phyloP scores from a whole-genome alignment of 805 yeast species.

The Barnettozyma botsteinii region DNA sequence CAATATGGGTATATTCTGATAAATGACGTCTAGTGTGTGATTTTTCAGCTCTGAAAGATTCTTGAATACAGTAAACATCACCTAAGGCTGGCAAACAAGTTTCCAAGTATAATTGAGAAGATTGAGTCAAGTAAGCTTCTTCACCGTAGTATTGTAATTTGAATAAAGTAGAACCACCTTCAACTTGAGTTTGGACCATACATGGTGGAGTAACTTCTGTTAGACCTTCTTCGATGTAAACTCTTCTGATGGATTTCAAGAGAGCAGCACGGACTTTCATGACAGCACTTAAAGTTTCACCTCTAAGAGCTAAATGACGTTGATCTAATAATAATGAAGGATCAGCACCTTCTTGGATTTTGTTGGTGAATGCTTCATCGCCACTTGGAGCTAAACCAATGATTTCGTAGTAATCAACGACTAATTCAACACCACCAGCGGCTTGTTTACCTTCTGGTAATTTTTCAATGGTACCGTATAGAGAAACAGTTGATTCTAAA shows the following conservation, averaged over 20 bases:
- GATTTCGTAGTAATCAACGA: conserved; percentile 83
- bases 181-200: conserved; percentile 99
- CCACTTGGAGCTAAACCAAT: conserved; percentile 95
- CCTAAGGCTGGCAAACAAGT: conserved; percentile 95
- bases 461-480: conserved; percentile 75
- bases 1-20: conserved; percentile 95
- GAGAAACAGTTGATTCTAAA: conserved; percentile 74
- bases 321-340: conserved; percentile 89
- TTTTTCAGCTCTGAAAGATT: conserved; percentile 98
- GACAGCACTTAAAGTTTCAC: conserved; percentile 87
- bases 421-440: conserved; percentile 94
- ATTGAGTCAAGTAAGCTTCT: conserved; percentile 93
- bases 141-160: conserved; percentile 92
- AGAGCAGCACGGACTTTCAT: conserved; percentile 91
- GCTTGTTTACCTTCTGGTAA: conserved; percentile 96
- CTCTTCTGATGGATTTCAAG: conserved; percentile 67
- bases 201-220: conserved; percentile 98
- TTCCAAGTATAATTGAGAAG: conserved; percentile 94
- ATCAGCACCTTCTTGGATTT: conserved; percentile 88
- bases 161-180: conserved; percentile 97
- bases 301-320: conserved; percentile 94
- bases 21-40: conserved; percentile 98
- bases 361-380: conserved; percentile 91
- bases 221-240: conserved; percentile 66
- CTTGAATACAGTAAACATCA: conserved; percentile 96